Percentiles rank a stretch among this genome's conserved stretches.
Conservation (phyloP, 129 eudicot genomes). For the Pittosporum tobira region DNA sequence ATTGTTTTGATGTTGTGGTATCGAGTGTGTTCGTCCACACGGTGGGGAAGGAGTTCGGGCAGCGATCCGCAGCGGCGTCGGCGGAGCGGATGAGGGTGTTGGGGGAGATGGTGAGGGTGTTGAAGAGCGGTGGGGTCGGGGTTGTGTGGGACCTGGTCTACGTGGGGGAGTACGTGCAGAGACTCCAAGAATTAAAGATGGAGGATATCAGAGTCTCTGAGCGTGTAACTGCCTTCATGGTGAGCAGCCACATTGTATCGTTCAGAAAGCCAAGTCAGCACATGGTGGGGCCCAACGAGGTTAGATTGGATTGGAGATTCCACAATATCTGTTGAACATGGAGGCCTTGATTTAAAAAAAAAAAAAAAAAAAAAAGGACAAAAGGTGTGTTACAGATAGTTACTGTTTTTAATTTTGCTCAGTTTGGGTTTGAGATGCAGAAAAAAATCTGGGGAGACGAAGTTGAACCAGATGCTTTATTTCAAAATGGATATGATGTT, state of each 20-base stretch:
- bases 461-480: slow-evolving; percentile 44
- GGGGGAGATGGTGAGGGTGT: slow-evolving; percentile 83
- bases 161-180: slow-evolving; percentile 76
- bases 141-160: slow-evolving; percentile 94
- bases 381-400: too few species aligned
- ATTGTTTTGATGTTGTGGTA: slow-evolving; percentile 94
- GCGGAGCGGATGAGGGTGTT: slow-evolving; percentile 88
- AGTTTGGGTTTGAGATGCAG: slow-evolving; percentile 4
- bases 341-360: background rate
- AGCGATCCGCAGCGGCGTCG: slow-evolving; percentile 65
- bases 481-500: background rate
- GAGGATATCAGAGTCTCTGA: slow-evolving; percentile 89
- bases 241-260: slow-evolving; percentile 78
- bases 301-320: slow-evolving; percentile 92
- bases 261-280: slow-evolving; percentile 87
- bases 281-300: slow-evolving; percentile 65
- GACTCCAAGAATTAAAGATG: slow-evolving; percentile 72
- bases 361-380: background rate
- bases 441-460: slow-evolving; percentile 52
- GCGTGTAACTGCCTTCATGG: slow-evolving; percentile 91
- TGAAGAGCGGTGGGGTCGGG: slow-evolving; percentile 77
- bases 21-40: slow-evolving; percentile 70
- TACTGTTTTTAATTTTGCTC: background rate
- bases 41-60: slow-evolving; percentile 74
- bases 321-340: slow-evolving; percentile 47